Base-by-base conservation (phyloP, 768 basidiomycete species). In the Termitomyces eurrhizus region DNA sequence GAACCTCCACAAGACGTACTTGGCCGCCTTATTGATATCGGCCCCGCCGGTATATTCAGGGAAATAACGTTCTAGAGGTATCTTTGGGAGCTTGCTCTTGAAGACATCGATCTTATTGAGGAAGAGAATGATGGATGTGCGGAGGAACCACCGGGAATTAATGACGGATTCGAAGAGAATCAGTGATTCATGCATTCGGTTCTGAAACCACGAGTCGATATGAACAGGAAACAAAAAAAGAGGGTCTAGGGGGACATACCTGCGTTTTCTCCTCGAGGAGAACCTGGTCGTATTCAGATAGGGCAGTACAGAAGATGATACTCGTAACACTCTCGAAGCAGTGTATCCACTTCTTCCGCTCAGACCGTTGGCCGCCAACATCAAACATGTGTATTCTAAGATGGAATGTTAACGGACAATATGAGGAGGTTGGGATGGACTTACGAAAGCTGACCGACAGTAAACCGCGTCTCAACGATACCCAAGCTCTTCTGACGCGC, bases 51-150 rank as follows among this genome's bases (percentile, higher is more conserved):
- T 90, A 72, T 95, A 95, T 68, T 95, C 93, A 4, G 92, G 86
- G 72, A 94, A 95, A 72, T 89, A 89, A 45, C 78, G 76, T 62
- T 90, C 89, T 21, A 93, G 73, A 6, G 89, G 89, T 0, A 89
- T 83, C 85, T 88, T 81, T 4, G 89, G 88, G 12, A 96, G 80
- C 73, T 97, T 97, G 68, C 87, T 88, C 50, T 91, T 88, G 77
- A 97, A 95, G 48, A 96, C 78, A 72, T 97, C 95, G 66, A 95
- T 95, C 80, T 96, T 95, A 77, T 94, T 95, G 62, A 95, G 75
- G 83, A 95, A 95, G 51, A 95, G 76, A 68, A 95, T 95, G 66
- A 95, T 94, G 0, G 90, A 92, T 7, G 93, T 94, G 67, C 92
- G 87, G 56, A 92, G 87, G 74, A 95, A 95, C 93, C 91, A 95